These are phyloP conservation scores for Rhodotorula sp. DNA, from an alignment of 1,284 basidiomycete species.

Conservation along the genomic window DNA sequence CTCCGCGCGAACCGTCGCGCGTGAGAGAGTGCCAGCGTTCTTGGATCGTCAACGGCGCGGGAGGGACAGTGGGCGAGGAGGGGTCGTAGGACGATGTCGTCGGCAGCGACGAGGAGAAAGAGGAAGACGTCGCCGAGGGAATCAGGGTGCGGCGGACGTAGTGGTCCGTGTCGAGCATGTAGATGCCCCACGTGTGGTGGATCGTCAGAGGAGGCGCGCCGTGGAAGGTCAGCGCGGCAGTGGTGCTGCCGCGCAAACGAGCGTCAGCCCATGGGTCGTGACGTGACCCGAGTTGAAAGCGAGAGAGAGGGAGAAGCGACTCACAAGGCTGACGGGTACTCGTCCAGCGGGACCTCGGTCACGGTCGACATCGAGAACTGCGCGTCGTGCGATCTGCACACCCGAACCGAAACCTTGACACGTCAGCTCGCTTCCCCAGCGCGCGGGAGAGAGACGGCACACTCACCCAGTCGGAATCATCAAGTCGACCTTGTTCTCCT, in stretches of 20 bases:
- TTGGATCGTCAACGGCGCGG: background rate
- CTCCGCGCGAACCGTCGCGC: slow-evolving; percentile 7
- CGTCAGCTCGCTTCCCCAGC: too few species aligned
- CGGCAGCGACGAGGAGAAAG: background rate
- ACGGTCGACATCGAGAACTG: slow-evolving; percentile 12
- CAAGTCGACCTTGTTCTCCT: slow-evolving; percentile 19
- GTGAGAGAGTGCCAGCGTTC: slow-evolving; percentile 11
- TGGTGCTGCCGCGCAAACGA: background rate
- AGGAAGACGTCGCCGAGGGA: background rate
- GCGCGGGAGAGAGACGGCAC: too few species aligned
- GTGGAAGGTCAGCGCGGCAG: background rate
- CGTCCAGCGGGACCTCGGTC: background rate
- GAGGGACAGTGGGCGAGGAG: background rate
- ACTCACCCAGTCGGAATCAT: slow-evolving; percentile 30
- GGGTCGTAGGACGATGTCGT: background rate
- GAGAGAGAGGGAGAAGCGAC: background rate
- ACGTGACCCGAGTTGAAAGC: background rate
- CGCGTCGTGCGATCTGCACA: slow-evolving; percentile 10
- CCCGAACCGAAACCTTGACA: too few species aligned
- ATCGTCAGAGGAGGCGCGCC: background rate
- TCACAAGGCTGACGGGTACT: slow-evolving; percentile 4
- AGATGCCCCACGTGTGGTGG: background rate
- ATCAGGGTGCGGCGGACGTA: slow-evolving; percentile 19
- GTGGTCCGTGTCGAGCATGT: slow-evolving; percentile 25
- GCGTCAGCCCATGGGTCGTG: too few species aligned